A percentile compares a stretch with the other conserved stretches of the same genome.
These are phyloP conservation scores for Przewalskia tangutica DNA, from an alignment of 257 asterid genomes.

Conservation along the genomic window DNA sequence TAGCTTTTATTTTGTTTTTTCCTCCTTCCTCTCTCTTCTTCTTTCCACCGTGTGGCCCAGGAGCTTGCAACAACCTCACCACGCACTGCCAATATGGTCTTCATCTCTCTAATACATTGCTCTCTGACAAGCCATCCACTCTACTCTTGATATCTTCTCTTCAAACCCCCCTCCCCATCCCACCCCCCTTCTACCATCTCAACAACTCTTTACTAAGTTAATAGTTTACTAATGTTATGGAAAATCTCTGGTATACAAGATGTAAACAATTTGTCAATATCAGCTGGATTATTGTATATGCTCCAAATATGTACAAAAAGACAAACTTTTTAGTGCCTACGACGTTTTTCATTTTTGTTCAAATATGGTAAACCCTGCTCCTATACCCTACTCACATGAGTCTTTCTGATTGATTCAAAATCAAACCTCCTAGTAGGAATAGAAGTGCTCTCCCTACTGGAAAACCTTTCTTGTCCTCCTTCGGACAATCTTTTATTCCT, in stretches of 20 bases:
- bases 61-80: neutral
- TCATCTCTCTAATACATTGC: neutral
- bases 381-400: neutral
- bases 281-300: neutral
- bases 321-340: neutral
- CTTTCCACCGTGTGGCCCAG: neutral
- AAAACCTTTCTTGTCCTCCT: neutral
- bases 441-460: neutral
- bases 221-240: neutral
- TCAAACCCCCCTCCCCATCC: neutral
- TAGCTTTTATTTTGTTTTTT: neutral
- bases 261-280: neutral
- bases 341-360: neutral
- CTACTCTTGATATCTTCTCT: neutral
- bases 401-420: neutral
- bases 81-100: neutral
- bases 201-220: neutral
- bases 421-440: neutral
- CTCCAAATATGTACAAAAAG: neutral
- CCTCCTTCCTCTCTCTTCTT: neutral
- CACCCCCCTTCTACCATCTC: neutral
- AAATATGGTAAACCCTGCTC: neutral
- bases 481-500: neutral
- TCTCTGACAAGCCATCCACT: neutral
- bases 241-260: neutral